These are phyloP conservation scores for Fusarium anthophilum DNA, from an alignment of 2,329 filamentous ascomycete genomes.

Conservation along the genomic window DNA sequence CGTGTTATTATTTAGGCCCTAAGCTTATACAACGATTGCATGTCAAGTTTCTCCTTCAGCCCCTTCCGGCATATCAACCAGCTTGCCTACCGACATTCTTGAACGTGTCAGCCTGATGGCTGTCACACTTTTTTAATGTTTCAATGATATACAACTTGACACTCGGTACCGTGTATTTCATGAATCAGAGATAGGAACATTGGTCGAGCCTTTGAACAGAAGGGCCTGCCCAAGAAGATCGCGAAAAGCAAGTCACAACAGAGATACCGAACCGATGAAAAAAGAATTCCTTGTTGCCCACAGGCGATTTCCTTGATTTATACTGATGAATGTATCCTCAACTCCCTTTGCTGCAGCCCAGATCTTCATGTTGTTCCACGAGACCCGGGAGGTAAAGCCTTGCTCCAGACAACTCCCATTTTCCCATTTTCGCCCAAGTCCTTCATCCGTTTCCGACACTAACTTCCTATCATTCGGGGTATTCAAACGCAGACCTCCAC, in stretches of 20 bases:
- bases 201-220: neutral
- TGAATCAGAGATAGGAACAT: neutral
- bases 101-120: neutral
- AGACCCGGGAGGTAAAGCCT: neutral
- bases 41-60: neutral
- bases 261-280: neutral
- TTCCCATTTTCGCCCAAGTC: neutral
- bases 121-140: neutral
- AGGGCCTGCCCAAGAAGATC: neutral
- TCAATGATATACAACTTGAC: neutral
- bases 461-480: slow-evolving; percentile 8
- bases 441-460: neutral
- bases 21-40: neutral
- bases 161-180: no score
- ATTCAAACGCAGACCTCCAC: slow-evolving; percentile 26
- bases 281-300: neutral
- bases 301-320: neutral
- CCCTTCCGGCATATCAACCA: neutral
- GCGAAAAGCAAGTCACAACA: neutral
- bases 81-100: neutral
- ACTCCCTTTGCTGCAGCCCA: slow-evolving; percentile 3
- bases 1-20: no score
- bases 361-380: neutral
- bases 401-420: neutral
- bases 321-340: slow-evolving; percentile 2